These are phyloP conservation scores for Secale cereale DNA, from an alignment of 176 grass and related monocot species.

Conservation along the genomic window DNA sequence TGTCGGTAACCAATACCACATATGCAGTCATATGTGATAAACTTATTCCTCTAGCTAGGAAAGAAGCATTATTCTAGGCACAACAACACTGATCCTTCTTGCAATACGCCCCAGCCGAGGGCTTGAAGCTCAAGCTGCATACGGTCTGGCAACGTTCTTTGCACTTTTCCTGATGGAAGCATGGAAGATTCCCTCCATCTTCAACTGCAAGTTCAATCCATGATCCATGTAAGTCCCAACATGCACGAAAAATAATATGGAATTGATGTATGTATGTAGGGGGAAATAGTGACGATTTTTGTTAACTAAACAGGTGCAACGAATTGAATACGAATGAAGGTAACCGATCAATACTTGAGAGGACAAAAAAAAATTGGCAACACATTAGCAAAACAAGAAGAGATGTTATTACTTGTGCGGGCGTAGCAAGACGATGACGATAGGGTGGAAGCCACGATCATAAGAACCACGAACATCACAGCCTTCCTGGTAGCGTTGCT, in stretches of 20 bases:
- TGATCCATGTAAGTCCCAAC: background rate
- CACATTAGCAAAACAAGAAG: background rate
- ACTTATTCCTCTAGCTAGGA: background rate
- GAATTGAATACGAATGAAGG: too few species aligned
- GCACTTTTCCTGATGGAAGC: background rate
- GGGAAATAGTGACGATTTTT: background rate
- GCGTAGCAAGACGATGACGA: background rate
- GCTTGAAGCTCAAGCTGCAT: background rate
- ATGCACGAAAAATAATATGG: background rate
- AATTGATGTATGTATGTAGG: background rate
- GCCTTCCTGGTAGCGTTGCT: background rate
- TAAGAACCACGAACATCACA: background rate
- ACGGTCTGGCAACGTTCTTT: background rate
- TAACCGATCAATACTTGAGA: background rate
- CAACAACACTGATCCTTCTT: background rate
- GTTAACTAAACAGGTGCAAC: background rate
- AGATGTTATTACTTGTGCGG: background rate
- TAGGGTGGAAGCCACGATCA: background rate
- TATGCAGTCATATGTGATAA: background rate
- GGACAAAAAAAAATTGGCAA: background rate
- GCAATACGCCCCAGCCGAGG: background rate
- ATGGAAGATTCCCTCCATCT: background rate
- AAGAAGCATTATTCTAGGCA: background rate
- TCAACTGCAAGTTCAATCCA: background rate
- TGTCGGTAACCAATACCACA: background rate